phyloP scores from a whole-genome alignment of 768 basidiomycete species.

The Rhodotorula diobovata region DNA sequence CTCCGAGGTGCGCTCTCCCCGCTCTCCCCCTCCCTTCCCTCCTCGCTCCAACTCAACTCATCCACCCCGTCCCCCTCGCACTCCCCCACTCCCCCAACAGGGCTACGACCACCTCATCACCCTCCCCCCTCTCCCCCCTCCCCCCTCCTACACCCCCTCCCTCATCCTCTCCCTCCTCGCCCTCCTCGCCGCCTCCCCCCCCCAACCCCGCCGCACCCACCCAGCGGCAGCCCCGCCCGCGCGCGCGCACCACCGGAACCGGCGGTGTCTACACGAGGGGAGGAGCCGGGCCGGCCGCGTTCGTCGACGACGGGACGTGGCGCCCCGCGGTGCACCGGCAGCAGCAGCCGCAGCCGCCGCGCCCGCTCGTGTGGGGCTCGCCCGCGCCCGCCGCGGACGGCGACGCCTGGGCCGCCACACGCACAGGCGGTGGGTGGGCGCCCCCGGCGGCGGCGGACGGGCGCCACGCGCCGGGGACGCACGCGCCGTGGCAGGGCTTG shows the following conservation, averaged over 20 bases:
- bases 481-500: too few relatives aligned
- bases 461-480: too few relatives aligned
- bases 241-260: background rate
- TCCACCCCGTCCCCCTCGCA: accelerated
- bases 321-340: background rate
- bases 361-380: too few relatives aligned
- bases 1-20: slow-evolving; percentile 15
- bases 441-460: too few relatives aligned
- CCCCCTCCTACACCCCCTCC: slow-evolving; percentile 9
- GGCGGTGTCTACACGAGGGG: background rate
- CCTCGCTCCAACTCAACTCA: background rate
- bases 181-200: background rate
- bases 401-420: too few relatives aligned
- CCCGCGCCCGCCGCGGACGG: too few relatives aligned
- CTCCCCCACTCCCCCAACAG: background rate
- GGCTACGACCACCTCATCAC: slow-evolving; percentile 35
- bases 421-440: too few relatives aligned
- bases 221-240: slow-evolving; percentile 15
- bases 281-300: background rate
- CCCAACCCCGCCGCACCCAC: background rate
- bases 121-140: slow-evolving; percentile 26
- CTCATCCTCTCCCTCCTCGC: slow-evolving; percentile 23
- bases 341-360: too few relatives aligned
- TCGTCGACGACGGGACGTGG: slow-evolving; percentile 35
- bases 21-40: background rate